Evolutionary conservation across 176 grass and related monocot genomes (phyloP), one percentile per base, ranked within the genome.

Genomic region (Puccinellia tenuiflora): DNA sequence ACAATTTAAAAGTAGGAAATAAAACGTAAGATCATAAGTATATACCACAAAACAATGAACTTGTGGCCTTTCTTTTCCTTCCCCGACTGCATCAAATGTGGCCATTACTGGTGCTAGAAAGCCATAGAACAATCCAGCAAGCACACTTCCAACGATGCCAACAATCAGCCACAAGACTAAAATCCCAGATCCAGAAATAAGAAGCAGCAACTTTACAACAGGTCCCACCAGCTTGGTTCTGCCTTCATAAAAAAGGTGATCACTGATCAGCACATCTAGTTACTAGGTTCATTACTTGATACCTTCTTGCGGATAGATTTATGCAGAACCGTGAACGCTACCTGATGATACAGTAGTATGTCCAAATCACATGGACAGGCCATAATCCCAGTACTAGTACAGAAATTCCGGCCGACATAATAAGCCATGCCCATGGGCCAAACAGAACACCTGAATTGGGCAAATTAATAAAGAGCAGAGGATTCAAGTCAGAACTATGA

Each of bases 71-170:
- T 85, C 68, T 84, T 98, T 98, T 83, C 93, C 96, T 88, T 95
- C 91, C 6, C 96, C 96, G 75, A 98, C 83, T 55, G 96, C 91
- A 90, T 96, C 87, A 83, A 93, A 98, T 85, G 96, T 98, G 71
- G 91, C 83, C 88, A 95, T 88, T 74, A 87, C 79, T 60, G 96
- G 96, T 76, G 96, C 85, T 54, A 98, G 79, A 87, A 95, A 95
- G 22, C 96, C 91, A 88, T 95, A 95, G 4, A 45, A 85, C 51
- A 87, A 76, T 73, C 96, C 93, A 77, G 51, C 62, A 43, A 98
- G 46, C 54, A 95, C 30, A 63, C 93, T 95, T 88, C 89, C 96
- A 28, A 72, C 0, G 43, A 93, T 76, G 15, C 96, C 89, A 43
- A 78, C 25, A 56, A 98, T 59, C 42, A 94, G 80, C 96, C 96